Base-by-base conservation (phyloP, 2,329 filamentous ascomycete species). In the Aspergillus aculeatinus region DNA sequence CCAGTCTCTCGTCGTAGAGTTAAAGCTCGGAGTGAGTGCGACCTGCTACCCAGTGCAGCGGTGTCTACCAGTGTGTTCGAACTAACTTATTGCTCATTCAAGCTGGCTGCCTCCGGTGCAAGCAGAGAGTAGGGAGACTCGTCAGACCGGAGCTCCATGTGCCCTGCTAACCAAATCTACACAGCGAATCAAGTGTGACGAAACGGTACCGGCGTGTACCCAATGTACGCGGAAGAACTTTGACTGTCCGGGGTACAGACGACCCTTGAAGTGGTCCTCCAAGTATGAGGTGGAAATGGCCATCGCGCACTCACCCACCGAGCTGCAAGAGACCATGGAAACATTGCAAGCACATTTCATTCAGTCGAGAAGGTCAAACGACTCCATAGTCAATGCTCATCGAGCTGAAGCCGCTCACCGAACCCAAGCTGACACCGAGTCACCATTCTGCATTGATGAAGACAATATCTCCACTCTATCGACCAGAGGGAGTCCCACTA, bases 111-210 rank as follows among this genome's bases (percentile, higher is more conserved):
- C 35, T 48, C 7, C 50, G 56, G 19, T 58, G 56, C 31, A 58
- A 58, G 25, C 56, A 58, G 35, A 19, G 56, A 16, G 56, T 58
- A 21, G n/a, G 25, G 48, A 5, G 7, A 6, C 21, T 4, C 12
- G 5, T 3, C n/a, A 21, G 9, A 5, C 23, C 4, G 7, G 9
- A 11, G 16, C 12, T 19, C 19, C 9, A 14, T 58, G 27, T 29
- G 27, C 27, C 27, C 7, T 29, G 55, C 31, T 55, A 19, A 27
- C 14, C 9, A 47, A 9, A 11, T 5, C 19, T 27, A n/a, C 14
- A 21, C 14, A 61, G 59, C 52, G 48, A 14, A 55, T 61, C 10
- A 61, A 61, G 51, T 61, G 59, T 48, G 59, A 59, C 23, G 59
- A 61, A 19, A 52, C 55, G 4, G 10, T 35, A n/a, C 59, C 59